Evolutionary conservation across 164 flowering plant genomes (phyloP).

Genomic region (Paratinospora sagittata): DNA sequence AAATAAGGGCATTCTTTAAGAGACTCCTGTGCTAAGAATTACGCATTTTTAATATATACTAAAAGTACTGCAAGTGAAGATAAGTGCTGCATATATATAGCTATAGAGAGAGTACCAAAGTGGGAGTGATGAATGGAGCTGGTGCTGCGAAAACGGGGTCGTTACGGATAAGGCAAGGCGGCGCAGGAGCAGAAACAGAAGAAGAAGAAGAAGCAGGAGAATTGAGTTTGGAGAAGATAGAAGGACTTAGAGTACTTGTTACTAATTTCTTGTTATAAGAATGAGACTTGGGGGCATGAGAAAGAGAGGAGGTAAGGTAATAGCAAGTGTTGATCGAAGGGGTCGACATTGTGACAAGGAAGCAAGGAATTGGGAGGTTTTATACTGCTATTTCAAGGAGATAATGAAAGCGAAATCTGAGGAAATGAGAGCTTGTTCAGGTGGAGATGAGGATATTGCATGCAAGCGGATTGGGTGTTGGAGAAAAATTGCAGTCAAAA

Average conservation of each 20-base stretch:
- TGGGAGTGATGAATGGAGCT: constrained; percentile 18
- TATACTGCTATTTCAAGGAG: constrained; percentile 4
- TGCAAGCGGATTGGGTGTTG: not conserved
- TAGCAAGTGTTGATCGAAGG: not conserved
- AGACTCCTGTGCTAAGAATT: too few species aligned
- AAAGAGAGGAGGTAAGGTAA: not conserved
- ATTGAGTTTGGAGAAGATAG: constrained; percentile 6
- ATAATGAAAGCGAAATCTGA: constrained; percentile 10
- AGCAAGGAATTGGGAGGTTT: not conserved
- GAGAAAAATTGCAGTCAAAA: constrained; percentile 5
- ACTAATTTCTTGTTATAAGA: not conserved
- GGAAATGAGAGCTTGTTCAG: not conserved
- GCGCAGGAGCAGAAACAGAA: not conserved
- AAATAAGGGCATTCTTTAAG: too few species aligned
- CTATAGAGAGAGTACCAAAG: constrained; percentile 7
- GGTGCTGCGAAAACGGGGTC: constrained; percentile 29
- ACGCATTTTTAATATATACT: too few species aligned
- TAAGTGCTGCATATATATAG: too few species aligned
- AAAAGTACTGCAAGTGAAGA: too few species aligned
- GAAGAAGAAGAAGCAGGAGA: too few species aligned
- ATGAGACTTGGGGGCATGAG: not conserved
- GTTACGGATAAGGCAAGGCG: constrained; percentile 24
- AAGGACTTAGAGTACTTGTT: not conserved
- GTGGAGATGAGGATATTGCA: constrained; percentile 14
- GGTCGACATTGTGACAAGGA: constrained; percentile 14